These are phyloP conservation scores for Claviceps citrina DNA, from an alignment of 2,329 filamentous ascomycete genomes.

Conservation along the genomic window DNA sequence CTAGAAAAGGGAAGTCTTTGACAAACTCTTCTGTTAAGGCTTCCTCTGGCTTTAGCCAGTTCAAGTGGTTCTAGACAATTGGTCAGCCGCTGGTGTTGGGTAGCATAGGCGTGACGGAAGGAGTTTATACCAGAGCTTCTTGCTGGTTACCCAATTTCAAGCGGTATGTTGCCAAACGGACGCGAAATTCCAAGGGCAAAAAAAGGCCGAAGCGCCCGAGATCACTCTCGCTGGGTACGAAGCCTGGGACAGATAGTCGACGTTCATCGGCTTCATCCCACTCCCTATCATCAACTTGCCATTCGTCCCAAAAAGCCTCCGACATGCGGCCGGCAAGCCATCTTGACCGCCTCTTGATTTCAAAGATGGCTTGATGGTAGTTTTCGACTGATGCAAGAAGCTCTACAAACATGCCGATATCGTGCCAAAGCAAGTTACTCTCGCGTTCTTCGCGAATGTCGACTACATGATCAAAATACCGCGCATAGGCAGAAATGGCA, in stretches of 20 bases:
- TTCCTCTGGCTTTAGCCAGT: constrained; percentile 53
- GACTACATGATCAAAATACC: constrained; percentile 29
- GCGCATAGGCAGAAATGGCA: constrained; percentile 34
- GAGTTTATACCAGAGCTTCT: constrained; percentile 55
- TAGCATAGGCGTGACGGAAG: not conserved
- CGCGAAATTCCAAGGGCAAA: constrained; percentile 66
- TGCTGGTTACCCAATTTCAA: constrained; percentile 49
- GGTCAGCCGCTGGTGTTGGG: not conserved
- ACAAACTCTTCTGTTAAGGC: constrained; percentile 29
- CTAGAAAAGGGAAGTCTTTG: constrained; percentile 60
- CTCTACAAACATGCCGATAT: constrained; percentile 74
- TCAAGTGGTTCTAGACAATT: constrained; percentile 42
- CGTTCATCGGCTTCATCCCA: constrained; percentile 67
- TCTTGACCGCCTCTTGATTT: constrained; percentile 57
- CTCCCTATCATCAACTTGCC: constrained; percentile 64
- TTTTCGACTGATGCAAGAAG: constrained; percentile 52
- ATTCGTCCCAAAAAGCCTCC: constrained; percentile 64
- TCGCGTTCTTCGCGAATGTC: constrained; percentile 17
- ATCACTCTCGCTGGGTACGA: constrained; percentile 37
- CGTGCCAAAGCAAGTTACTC: constrained; percentile 50
- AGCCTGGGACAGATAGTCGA: constrained; percentile 46
- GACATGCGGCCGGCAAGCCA: constrained; percentile 66
- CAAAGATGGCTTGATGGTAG: constrained; percentile 49
- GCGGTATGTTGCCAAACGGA: constrained; percentile 74
- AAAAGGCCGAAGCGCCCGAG: constrained; percentile 51